Percentiles rank a stretch among this genome's conserved stretches.
Conservation (phyloP, 371 early-diverging fungal species). For the Lichtheimia ramosa region DNA sequence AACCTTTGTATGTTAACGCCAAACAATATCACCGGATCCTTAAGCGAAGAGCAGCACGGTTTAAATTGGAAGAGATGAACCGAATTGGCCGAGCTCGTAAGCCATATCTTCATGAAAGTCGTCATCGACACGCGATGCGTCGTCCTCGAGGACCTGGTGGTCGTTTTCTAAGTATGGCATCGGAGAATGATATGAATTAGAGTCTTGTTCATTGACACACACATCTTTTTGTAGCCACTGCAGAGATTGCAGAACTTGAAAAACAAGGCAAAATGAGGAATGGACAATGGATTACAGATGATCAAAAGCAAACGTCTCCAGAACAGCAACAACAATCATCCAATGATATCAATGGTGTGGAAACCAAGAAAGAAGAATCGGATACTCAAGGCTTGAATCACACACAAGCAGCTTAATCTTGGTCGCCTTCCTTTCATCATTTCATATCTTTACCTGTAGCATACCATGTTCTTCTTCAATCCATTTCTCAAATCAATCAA, state of each 20-base stretch:
- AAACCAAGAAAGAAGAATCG: neutral
- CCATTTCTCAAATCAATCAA: too few relatives aligned
- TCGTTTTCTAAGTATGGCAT: slow-evolving; percentile 68
- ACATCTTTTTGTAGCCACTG: slow-evolving; percentile 35
- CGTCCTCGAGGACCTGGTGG: slow-evolving; percentile 94
- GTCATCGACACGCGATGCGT: slow-evolving; percentile 97
- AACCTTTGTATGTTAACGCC: slow-evolving; percentile 91
- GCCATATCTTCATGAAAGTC: slow-evolving; percentile 94
- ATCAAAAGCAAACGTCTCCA: slow-evolving; percentile 13
- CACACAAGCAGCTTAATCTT: too few relatives aligned
- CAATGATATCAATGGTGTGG: neutral
- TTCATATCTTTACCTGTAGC: too few relatives aligned
- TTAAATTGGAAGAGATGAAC: slow-evolving; percentile 63
- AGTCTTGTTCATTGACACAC: neutral
- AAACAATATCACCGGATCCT: slow-evolving; percentile 93
- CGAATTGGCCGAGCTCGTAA: slow-evolving; percentile 60
- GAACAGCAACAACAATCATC: slow-evolving; percentile 13
- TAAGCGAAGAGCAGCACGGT: slow-evolving; percentile 81
- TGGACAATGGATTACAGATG: slow-evolving; percentile 3
- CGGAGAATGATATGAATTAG: neutral
- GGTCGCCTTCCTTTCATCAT: too few relatives aligned
- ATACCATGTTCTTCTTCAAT: too few relatives aligned
- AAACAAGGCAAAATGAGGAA: slow-evolving; percentile 18
- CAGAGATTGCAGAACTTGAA: slow-evolving; percentile 57
- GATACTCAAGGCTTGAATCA: neutral